These are phyloP conservation scores for Salmacisia buchloeana DNA, from an alignment of 1,284 basidiomycete genomes.

Conservation along the genomic window DNA sequence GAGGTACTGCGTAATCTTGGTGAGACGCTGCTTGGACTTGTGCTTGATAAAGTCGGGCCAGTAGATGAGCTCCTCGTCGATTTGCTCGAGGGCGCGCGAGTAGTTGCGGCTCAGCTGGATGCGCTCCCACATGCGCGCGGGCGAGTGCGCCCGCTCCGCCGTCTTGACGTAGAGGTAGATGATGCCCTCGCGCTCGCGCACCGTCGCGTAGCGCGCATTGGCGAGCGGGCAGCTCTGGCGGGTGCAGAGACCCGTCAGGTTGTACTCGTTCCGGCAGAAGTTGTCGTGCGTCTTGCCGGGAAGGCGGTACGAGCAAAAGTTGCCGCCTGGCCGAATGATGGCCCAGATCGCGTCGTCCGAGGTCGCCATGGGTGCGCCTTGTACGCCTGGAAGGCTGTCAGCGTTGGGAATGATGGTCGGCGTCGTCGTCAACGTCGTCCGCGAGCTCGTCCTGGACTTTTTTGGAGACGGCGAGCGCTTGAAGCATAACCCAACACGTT, in stretches of 20 bases:
- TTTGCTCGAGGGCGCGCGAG: constrained; percentile 73
- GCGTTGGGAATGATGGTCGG: neutral
- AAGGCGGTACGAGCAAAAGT: constrained; percentile 50
- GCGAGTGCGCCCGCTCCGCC: constrained; percentile 90
- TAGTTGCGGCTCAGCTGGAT: constrained; percentile 92
- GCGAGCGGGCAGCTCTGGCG: constrained; percentile 94
- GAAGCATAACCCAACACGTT: too few species aligned
- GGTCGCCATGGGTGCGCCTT: too few species aligned
- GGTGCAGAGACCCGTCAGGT: constrained; percentile 94
- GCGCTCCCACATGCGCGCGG: constrained; percentile 94
- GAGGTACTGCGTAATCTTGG: constrained; percentile 98
- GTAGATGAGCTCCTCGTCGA: constrained; percentile 83
- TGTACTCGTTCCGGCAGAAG: constrained; percentile 98
- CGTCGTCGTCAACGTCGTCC: neutral
- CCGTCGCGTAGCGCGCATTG: constrained; percentile 93
- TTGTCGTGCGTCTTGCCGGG: constrained; percentile 54
- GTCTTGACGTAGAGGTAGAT: constrained; percentile 98
- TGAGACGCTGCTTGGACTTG: constrained; percentile 98
- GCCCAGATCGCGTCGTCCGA: constrained; percentile 50
- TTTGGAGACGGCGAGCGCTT: too few species aligned
- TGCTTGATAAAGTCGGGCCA: constrained; percentile 97
- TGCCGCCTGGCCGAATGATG: constrained; percentile 36
- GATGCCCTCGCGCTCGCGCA: constrained; percentile 85
- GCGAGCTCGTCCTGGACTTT: neutral
- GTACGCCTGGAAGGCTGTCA: too few species aligned